These are phyloP conservation scores for Hyaloperonospora arabidopsidis DNA, from an alignment of 352 stramenopile species.

Conservation along the genomic window DNA sequence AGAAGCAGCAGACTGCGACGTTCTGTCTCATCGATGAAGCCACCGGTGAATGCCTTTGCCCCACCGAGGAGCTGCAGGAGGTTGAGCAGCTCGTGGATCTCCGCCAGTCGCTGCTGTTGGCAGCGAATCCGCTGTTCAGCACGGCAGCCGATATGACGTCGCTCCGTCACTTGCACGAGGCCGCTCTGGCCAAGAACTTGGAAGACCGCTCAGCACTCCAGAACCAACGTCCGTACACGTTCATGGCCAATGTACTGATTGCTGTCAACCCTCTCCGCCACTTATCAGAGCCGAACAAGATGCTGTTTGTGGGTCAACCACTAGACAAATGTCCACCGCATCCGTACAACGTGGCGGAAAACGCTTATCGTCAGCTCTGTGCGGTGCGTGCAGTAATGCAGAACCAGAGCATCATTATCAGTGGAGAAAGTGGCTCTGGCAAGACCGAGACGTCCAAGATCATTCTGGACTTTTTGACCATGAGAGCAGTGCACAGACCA, in stretches of 20 bases:
- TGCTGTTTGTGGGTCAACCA: constrained; percentile 58
- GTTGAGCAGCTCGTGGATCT: constrained; percentile 40
- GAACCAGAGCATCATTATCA: constrained; percentile 93
- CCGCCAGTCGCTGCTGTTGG: constrained; percentile 40
- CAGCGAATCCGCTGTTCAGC: constrained; percentile 64
- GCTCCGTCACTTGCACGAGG: constrained; percentile 76
- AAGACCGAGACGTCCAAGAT: constrained; percentile 96
- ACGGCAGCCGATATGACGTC: constrained; percentile 81
- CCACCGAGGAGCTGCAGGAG: constrained; percentile 7
- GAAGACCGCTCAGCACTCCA: constrained; percentile 69
- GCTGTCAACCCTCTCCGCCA: constrained; percentile 76
- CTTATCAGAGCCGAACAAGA: constrained; percentile 63
- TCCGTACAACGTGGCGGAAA: constrained; percentile 81
- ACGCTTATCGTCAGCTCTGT: constrained; percentile 75
- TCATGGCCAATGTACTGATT: constrained; percentile 85
- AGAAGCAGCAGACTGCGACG: constrained; percentile 24
- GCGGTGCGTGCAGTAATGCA: constrained; percentile 77
- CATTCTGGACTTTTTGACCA: constrained; percentile 81
- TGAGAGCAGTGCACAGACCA: constrained; percentile 46
- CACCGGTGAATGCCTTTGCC: constrained; percentile 40
- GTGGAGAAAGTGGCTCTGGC: constrained; percentile 88
- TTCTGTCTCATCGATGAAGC: constrained; percentile 57
- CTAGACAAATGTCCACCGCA: constrained; percentile 67
- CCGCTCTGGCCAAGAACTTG: constrained; percentile 82
- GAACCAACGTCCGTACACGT: constrained; percentile 77